Conservation (phyloP, 2,329 filamentous ascomycete species). For the Akanthomyces dipterigenus region DNA sequence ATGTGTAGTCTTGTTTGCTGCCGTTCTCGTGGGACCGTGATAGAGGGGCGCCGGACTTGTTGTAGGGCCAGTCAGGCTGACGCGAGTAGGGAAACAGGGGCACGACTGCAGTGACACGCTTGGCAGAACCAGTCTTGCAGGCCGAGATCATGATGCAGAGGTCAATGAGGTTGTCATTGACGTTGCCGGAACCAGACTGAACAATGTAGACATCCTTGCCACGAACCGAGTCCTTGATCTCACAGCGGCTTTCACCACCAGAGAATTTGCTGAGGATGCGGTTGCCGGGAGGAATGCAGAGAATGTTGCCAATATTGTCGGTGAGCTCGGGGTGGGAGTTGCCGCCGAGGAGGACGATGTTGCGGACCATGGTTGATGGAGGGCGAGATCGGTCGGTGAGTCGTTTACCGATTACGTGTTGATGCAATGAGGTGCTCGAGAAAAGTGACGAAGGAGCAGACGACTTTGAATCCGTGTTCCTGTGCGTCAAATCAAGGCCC, state of each 20-base stretch:
- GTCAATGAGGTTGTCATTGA: conserved; percentile 96
- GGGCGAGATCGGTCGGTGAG: conserved; percentile 13
- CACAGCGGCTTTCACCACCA: conserved; percentile 88
- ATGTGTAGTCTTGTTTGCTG: conserved; percentile 64
- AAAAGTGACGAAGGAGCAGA: background rate
- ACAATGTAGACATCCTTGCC: conserved; percentile 99
- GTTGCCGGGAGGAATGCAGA: conserved; percentile 79
- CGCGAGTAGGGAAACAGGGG: conserved; percentile 95
- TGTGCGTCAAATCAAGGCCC: background rate
- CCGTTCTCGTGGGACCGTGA: conserved; percentile 44
- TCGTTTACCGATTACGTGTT: background rate
- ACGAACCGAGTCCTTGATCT: conserved; percentile 92
- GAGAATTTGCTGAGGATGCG: conserved; percentile 88
- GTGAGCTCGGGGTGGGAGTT: conserved; percentile 87
- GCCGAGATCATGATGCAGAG: conserved; percentile 98
- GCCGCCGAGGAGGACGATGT: conserved; percentile 88
- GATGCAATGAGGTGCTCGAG: background rate
- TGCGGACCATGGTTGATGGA: conserved; percentile 68
- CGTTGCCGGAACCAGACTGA: conserved; percentile 83
- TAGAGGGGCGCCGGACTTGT: conserved; percentile 86
- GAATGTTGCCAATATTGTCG: conserved; percentile 78
- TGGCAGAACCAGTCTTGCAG: conserved; percentile 89
- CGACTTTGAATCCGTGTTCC: background rate
- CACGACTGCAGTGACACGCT: conserved; percentile 85
- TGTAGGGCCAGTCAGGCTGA: conserved; percentile 94